Percentiles rank a stretch among this genome's conserved stretches.
Evolutionary conservation across 2,329 filamentous ascomycete species (phyloP).

Genomic region (Botrytis galanthina): DNA sequence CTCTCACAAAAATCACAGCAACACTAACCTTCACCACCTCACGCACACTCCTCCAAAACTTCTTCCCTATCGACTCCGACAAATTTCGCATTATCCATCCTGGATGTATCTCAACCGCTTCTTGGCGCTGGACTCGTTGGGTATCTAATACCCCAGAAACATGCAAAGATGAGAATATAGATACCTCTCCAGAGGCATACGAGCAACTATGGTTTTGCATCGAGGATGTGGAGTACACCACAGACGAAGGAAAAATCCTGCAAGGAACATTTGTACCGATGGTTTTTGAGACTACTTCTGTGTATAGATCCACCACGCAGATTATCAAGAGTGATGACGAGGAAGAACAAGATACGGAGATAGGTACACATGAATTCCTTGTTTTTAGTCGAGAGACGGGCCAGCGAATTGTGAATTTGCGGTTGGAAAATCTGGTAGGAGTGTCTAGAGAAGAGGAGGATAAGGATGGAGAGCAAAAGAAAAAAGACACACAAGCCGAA

Average conservation of each 20-base stretch:
- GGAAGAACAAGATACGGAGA: background rate
- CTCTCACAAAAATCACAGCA: slow-evolving; percentile 37
- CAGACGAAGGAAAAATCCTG: background rate
- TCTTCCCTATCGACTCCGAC: slow-evolving; percentile 36
- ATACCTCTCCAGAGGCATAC: background rate
- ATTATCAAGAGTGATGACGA: background rate
- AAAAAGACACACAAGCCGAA: too few relatives aligned
- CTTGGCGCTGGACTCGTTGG: slow-evolving; percentile 42
- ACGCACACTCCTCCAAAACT: slow-evolving; percentile 41
- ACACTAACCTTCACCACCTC: slow-evolving; percentile 40
- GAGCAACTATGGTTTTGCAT: slow-evolving; percentile 4
- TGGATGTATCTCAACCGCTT: slow-evolving; percentile 62
- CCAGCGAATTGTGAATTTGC: background rate
- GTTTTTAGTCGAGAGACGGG: background rate
- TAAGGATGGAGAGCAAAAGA: background rate
- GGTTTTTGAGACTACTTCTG: background rate
- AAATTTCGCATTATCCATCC: slow-evolving; percentile 41
- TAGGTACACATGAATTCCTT: background rate
- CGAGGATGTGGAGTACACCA: background rate
- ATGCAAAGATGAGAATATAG: background rate
- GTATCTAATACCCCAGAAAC: background rate
- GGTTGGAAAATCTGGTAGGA: background rate
- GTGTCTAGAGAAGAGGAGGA: background rate
- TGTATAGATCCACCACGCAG: background rate
- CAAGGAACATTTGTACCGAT: background rate